Base-by-base conservation (phyloP, 2,329 filamentous ascomycete species). In the Arthrobotrys iridis region DNA sequence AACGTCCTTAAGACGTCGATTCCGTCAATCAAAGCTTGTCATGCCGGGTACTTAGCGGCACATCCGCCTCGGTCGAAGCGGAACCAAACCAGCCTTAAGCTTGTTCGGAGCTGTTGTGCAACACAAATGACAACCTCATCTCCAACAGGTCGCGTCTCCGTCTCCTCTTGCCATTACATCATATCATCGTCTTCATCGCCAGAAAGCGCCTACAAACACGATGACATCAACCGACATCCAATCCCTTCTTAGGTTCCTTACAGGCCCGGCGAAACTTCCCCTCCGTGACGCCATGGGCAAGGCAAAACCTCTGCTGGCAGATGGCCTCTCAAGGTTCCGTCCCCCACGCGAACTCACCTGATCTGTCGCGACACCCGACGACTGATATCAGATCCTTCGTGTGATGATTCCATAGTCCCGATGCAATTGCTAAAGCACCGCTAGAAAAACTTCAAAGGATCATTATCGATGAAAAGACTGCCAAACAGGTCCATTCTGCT, bases 401-500 rank as follows among this genome's bases (percentile, higher is more conserved):
- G 5, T 52, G 5, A 52, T 28, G 15, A 26, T n/a, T 20, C 35
- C 20, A 18, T 37, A 74, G 70, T 24, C 52, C 62, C 45, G 70
- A 67, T 24, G 30, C 18, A 57, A 74, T 74, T 24, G 62, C 70
- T 15, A 74, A 74, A 58, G 35, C 70, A 13, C 22, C 70, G 7
- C 37, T 74, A 5, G 62, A 62, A 8, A 67, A 58, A 15, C 40
- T 76, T 4, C 46, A 59, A 37, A 55, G 55, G 30, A 64, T 70
- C 37, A 70, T 76, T 24, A 18, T 48, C 18, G 64, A 76, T 4
- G 64, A 76, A 43, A 76, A 76, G 30, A 26, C 35, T 20, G 72
- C 72, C 35, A 76, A 76, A 18, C 72, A 76, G 30, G 59, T 76
- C 11, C 48, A 64, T 45, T 70, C 72, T 26, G 72, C 72, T 45